Percentiles rank a stretch among this genome's conserved stretches.
Conservation (phyloP, 768 basidiomycete species). For the Leccinum uliginosum region DNA sequence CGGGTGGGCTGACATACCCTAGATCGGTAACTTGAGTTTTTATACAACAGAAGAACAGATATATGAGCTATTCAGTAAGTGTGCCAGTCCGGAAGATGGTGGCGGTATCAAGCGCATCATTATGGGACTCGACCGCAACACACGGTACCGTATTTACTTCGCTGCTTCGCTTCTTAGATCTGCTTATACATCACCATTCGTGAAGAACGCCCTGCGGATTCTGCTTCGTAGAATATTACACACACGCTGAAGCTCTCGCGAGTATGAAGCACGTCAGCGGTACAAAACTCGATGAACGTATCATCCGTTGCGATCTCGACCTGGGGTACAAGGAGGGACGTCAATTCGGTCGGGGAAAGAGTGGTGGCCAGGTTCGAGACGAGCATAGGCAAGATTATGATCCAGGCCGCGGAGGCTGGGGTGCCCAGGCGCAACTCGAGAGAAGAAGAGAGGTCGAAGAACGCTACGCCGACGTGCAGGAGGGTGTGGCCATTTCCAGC, state of each 20-base stretch:
- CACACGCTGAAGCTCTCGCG: constrained; percentile 88
- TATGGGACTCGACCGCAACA: constrained; percentile 90
- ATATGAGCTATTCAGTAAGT: constrained; percentile 89
- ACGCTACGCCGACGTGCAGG: constrained; percentile 77
- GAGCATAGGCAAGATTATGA: constrained; percentile 98
- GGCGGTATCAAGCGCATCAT: constrained; percentile 92
- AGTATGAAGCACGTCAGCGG: constrained; percentile 93
- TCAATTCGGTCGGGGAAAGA: constrained; percentile 96
- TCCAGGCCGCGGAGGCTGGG: constrained; percentile 93
- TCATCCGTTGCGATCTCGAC: constrained; percentile 97
- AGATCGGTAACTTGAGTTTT: constrained; percentile 92
- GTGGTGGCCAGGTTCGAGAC: constrained; percentile 94
- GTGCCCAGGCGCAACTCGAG: constrained; percentile 80
- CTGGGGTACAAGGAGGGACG: constrained; percentile 94
- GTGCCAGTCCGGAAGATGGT: constrained; percentile 79
- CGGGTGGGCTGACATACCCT: constrained; percentile 10
- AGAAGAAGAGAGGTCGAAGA: constrained; percentile 81
- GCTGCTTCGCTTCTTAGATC: not conserved
- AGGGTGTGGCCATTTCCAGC: constrained; percentile 75
- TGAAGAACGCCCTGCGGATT: constrained; percentile 87
- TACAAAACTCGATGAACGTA: constrained; percentile 98
- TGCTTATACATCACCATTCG: constrained; percentile 9
- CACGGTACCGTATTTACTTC: constrained; percentile 50
- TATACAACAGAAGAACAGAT: constrained; percentile 97
- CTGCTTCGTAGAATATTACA: constrained; percentile 96